These are phyloP conservation scores for Pichia scutulata DNA, from an alignment of 805 yeast species.

Conservation along the genomic window DNA sequence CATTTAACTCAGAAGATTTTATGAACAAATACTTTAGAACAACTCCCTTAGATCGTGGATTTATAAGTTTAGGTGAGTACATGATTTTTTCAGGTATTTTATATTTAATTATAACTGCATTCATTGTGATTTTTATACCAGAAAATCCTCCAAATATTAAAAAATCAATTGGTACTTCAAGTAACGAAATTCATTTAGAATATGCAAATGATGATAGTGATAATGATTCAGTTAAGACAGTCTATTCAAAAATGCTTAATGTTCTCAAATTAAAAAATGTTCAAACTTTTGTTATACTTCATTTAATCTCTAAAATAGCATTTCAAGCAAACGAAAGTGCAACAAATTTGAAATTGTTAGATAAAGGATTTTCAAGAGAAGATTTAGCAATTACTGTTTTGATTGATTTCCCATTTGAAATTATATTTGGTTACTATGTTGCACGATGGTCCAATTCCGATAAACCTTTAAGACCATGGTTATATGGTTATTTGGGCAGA, in stretches of 20 bases:
- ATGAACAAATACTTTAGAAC: constrained; percentile 76
- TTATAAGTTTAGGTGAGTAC: constrained; percentile 67
- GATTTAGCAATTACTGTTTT: constrained; percentile 88
- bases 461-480: constrained; percentile 81
- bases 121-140: constrained; percentile 49
- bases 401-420: constrained; percentile 93
- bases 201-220: constrained; percentile 4
- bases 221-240: constrained; percentile 24
- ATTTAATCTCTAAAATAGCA: constrained; percentile 77
- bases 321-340: constrained; percentile 96
- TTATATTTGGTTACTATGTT: constrained; percentile 89
- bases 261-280: constrained; percentile 67
- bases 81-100: constrained; percentile 69
- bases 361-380: constrained; percentile 87
- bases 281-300: constrained; percentile 64
- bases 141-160: constrained; percentile 60
- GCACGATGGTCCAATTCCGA: constrained; percentile 88
- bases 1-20: constrained; percentile 86
- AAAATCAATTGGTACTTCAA: not conserved
- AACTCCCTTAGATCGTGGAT: constrained; percentile 53
- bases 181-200: not conserved
- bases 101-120: constrained; percentile 59
- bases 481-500: constrained; percentile 78
- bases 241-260: constrained; percentile 58
- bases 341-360: constrained; percentile 83